phyloP scores from a whole-genome alignment of 495 filamentous ascomycete genomes.

The Xylaria cubensis region DNA sequence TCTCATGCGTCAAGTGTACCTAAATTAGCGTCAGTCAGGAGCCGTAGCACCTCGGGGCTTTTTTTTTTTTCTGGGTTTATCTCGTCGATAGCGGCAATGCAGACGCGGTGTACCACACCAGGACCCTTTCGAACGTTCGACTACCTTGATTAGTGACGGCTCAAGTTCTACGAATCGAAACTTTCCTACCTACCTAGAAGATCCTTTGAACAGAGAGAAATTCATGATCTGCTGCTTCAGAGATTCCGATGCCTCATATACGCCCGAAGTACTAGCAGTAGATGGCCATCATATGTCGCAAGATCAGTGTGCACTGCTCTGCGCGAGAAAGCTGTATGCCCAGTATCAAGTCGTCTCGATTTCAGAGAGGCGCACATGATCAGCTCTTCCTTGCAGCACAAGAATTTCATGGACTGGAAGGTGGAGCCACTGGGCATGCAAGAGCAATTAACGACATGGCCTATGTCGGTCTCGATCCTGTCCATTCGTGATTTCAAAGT shows the following conservation, averaged over 20 bases:
- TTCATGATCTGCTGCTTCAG: background rate
- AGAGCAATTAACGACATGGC: slow-evolving; percentile 12
- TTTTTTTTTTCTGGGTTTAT: too few relatives aligned
- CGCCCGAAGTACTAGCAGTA: background rate
- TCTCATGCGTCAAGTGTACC: background rate
- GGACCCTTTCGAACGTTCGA: slow-evolving; percentile 15
- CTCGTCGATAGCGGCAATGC: background rate
- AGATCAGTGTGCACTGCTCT: background rate
- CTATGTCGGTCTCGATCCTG: background rate
- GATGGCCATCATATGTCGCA: background rate
- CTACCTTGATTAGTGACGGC: background rate
- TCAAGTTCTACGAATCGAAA: background rate
- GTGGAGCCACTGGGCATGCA: background rate
- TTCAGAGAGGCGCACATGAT: too few relatives aligned
- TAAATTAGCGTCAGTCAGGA: background rate
- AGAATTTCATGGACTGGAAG: background rate
- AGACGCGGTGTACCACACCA: background rate
- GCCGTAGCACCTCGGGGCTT: background rate
- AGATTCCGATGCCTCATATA: background rate
- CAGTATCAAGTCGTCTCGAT: background rate
- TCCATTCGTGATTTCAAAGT: background rate
- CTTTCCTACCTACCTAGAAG: slow-evolving; percentile 3
- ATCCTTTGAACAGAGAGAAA: slow-evolving; percentile 6
- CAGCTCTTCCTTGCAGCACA: background rate
- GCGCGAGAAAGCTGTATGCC: background rate